phyloP scores from a whole-genome alignment of 768 basidiomycete genomes.

The Lactarius hengduanensis region DNA sequence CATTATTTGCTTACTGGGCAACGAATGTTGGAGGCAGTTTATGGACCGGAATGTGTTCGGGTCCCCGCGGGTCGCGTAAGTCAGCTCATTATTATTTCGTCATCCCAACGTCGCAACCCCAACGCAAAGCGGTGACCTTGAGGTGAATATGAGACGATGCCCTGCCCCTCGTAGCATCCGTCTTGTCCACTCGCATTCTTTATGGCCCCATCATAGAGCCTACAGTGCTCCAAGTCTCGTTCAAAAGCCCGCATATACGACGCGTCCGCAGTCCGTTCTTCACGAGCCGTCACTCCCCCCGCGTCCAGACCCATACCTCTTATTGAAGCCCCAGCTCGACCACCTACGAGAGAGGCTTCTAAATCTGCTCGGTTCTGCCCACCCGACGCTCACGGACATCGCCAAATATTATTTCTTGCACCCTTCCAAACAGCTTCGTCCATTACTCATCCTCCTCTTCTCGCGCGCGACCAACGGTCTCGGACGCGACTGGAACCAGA shows the following conservation, averaged over 20 bases:
- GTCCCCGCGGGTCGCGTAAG: background rate
- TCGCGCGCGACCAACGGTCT: constrained; percentile 92
- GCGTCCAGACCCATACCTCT: constrained; percentile 60
- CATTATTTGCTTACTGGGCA: background rate
- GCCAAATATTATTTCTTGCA: constrained; percentile 91
- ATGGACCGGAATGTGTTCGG: background rate
- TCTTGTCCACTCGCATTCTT: constrained; percentile 2
- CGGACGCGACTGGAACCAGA: constrained; percentile 60
- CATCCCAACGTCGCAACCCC: background rate
- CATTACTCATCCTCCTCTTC: constrained; percentile 86
- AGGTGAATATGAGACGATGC: constrained; percentile 24
- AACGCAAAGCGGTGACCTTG: background rate
- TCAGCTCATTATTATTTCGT: background rate
- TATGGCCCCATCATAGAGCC: background rate
- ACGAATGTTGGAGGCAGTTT: background rate
- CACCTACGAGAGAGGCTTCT: constrained; percentile 71
- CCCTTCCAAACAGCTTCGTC: constrained; percentile 87
- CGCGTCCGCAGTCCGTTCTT: background rate
- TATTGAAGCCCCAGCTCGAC: constrained; percentile 72
- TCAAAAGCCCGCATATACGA: constrained; percentile 18
- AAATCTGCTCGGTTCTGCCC: constrained; percentile 79
- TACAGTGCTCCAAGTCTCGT: constrained; percentile 22
- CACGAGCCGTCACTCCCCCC: constrained; percentile 9
- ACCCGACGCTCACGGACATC: constrained; percentile 82
- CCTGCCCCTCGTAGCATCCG: constrained; percentile 7